phyloP scores from a whole-genome alignment of 495 filamentous ascomycete genomes.

The Aspergillus saccharolyticus region DNA sequence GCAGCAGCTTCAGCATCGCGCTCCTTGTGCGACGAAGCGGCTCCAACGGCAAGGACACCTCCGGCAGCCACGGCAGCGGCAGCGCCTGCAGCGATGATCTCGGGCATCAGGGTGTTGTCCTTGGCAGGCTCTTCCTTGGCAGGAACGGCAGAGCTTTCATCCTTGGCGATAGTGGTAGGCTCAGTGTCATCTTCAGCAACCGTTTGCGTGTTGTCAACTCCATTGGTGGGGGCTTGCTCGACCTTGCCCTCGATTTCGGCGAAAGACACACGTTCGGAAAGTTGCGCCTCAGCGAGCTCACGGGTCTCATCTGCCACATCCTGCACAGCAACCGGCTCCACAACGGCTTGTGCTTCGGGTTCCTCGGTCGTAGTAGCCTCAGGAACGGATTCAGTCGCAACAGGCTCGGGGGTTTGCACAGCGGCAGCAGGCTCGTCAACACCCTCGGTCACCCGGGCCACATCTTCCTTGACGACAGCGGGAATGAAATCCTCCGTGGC shows the following conservation, averaged over 20 bases:
- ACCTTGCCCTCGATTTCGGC: not conserved
- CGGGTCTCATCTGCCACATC: no score
- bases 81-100: conserved; percentile 25
- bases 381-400: conserved; percentile 13
- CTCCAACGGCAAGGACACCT: conserved; percentile 18
- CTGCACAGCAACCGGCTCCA: no score
- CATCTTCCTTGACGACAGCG: conserved; percentile 1
- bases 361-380: conserved; percentile 14
- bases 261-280: not conserved
- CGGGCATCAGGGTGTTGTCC: conserved; percentile 20
- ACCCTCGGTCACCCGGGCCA: conserved; percentile 5
- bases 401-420: conserved; percentile 6
- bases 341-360: no score
- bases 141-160: conserved; percentile 3
- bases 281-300: conserved; percentile 5
- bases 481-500: conserved; percentile 4
- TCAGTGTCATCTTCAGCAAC: not conserved
- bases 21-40: conserved; percentile 19
- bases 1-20: conserved; percentile 9
- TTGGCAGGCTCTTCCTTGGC: conserved; percentile 14
- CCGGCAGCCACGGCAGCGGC: conserved; percentile 23
- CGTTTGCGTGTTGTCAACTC: not conserved
- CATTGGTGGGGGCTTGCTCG: not conserved
- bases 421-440: not conserved
- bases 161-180: not conserved